Evolutionary conservation across 306 rosid species (phyloP), one percentile per base, ranked within the genome.

Genomic region (Arachis hypogaea): DNA sequence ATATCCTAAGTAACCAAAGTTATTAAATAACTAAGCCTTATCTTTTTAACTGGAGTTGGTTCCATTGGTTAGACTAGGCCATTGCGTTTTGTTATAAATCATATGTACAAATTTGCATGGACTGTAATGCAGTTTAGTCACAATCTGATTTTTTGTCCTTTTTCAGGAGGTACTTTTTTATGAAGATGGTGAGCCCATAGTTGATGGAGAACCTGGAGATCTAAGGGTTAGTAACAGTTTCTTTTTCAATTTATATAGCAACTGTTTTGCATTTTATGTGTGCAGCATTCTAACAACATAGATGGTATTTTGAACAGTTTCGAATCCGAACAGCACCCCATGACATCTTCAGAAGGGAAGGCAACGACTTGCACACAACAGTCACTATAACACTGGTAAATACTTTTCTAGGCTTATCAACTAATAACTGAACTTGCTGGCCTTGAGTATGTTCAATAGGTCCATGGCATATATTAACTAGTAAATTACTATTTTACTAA

Each of bases 161-260:
- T 59, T 22, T 6, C 85, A 92, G 99, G 99, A 95, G 87, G 93
- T 95, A 73, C 85, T 89, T 56, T 95, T 95, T 85, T 95, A 92
- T 81, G 99, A 95, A 85, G 99, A 95, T 72, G 99, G 99, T 16
- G 99, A 95, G 81, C 96, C 99, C 74, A 87, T 77, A 85, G 80
- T 92, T 66, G 99, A 95, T 63, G 99, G 98, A 75, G 99, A 95
- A 87, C 62, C 97, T 76, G 99, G 98, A 78, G 99, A 95, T 82
- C 82, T 95, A 67, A 88, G 83, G 90, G 99, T 92, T 76, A 63
- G 92, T 84, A 4, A 68, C 60, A n/a, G 11, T 14, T n/a, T 14
- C 54, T 55, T 28, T 4, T 12, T 41, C 50, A 66, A 11, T 69
- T 69, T 55, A 49, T 46, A 44, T 49, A 47, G 43, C 59, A 47